Conservation (phyloP, 495 filamentous ascomycete genomes). For the Podospora tetraspora region DNA sequence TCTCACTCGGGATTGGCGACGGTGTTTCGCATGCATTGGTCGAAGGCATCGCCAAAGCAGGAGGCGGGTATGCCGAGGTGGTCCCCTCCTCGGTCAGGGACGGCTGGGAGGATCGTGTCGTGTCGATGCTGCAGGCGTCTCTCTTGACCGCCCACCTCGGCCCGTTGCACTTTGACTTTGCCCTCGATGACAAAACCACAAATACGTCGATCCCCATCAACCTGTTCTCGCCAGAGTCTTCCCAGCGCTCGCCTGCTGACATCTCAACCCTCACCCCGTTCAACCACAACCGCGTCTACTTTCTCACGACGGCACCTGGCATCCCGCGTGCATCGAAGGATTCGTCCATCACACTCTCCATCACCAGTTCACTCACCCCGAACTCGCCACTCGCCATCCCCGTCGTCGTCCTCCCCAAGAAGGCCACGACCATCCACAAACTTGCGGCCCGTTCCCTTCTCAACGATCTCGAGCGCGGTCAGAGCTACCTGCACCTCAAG, state of each 20-base stretch:
- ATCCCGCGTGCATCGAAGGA: not conserved
- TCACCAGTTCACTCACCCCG: not conserved
- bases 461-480: slow-evolving; percentile 17
- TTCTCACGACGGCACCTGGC: slow-evolving; percentile 1
- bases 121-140: slow-evolving; percentile 18
- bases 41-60: slow-evolving; percentile 17
- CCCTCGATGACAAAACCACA: not conserved
- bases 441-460: slow-evolving; percentile 17
- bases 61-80: slow-evolving; percentile 18
- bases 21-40: slow-evolving; percentile 20
- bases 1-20: slow-evolving; percentile 15
- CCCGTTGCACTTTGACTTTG: slow-evolving; percentile 10
- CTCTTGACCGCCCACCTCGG: slow-evolving; percentile 16
- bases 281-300: slow-evolving; percentile 14
- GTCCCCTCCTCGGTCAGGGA: slow-evolving; percentile 8
- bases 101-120: slow-evolving; percentile 19
- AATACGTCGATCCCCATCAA: not conserved
- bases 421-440: slow-evolving; percentile 12
- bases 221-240: not conserved
- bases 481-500: slow-evolving; percentile 12
- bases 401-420: slow-evolving; percentile 3
- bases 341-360: not conserved
- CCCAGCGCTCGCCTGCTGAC: slow-evolving; percentile 14
- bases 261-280: slow-evolving; percentile 12
- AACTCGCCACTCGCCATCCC: not conserved